phyloP scores from a whole-genome alignment of 2,329 filamentous ascomycete genomes.

The Cercospora sojina region DNA sequence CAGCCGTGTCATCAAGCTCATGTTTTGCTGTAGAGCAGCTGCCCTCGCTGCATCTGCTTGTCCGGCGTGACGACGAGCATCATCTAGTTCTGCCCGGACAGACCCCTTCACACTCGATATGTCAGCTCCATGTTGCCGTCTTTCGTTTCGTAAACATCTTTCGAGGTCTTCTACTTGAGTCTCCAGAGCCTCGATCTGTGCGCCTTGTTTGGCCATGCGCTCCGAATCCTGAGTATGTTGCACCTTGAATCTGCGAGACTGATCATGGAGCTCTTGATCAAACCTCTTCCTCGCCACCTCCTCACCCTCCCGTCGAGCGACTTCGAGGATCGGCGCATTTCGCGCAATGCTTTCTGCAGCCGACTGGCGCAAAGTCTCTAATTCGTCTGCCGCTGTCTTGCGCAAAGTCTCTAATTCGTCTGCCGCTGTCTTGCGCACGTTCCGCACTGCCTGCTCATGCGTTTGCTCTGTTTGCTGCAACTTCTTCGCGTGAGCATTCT shows the following conservation, averaged over 20 bases:
- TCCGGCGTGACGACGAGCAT: background rate
- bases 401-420: slow-evolving; percentile 1
- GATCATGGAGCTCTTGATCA: slow-evolving; percentile 1
- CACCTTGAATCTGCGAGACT: background rate
- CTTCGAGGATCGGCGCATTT: slow-evolving; percentile 12
- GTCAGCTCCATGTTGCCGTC: background rate
- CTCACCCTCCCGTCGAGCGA: slow-evolving; percentile 12
- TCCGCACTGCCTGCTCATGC: background rate
- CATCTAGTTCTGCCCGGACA: background rate
- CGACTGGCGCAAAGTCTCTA: slow-evolving; percentile 4
- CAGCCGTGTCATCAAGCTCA: background rate
- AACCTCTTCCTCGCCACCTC: background rate
- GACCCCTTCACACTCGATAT: background rate
- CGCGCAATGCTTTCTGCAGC: slow-evolving; percentile 6
- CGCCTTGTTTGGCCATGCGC: background rate
- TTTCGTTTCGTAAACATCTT: background rate
- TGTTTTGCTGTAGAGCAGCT: background rate
- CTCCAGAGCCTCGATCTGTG: background rate
- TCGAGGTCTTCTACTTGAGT: background rate
- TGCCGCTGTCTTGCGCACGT: background rate
- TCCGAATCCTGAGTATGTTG: background rate
- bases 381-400: background rate
- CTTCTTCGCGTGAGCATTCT: background rate
- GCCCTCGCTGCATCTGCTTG: background rate
- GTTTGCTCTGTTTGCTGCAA: background rate